phyloP scores from a whole-genome alignment of 2,329 filamentous ascomycete species.

The Cercospora janseana region DNA sequence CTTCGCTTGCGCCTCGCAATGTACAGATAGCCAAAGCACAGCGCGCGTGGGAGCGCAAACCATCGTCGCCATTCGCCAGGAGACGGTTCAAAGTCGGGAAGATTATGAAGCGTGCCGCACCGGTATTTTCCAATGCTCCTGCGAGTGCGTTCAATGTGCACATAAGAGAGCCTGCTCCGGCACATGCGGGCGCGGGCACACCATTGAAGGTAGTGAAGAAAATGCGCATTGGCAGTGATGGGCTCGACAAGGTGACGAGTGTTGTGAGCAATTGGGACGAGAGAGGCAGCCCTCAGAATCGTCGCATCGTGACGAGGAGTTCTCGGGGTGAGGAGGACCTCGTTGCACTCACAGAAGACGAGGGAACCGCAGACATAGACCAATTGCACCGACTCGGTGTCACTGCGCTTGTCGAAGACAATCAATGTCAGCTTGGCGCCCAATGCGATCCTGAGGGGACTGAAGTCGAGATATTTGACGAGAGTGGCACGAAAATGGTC shows the following conservation, averaged over 20 bases:
- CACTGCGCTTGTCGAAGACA: slow-evolving; percentile 3
- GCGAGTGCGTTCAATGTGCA: slow-evolving; percentile 15
- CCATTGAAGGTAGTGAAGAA: slow-evolving; percentile 48
- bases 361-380: slow-evolving; percentile 10
- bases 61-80: slow-evolving; percentile 44
- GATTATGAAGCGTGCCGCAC: slow-evolving; percentile 46
- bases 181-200: slow-evolving; percentile 26
- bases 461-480: slow-evolving; percentile 31
- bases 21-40: slow-evolving; percentile 45
- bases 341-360: slow-evolving; percentile 28
- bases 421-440: neutral
- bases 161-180: slow-evolving; percentile 1
- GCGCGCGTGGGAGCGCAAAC: slow-evolving; percentile 51
- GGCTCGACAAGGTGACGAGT: slow-evolving; percentile 17
- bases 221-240: slow-evolving; percentile 36
- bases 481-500: slow-evolving; percentile 26
- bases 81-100: slow-evolving; percentile 37
- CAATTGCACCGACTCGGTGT: slow-evolving; percentile 5
- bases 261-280: slow-evolving; percentile 33
- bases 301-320: slow-evolving; percentile 36
- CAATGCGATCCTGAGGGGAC: slow-evolving; percentile 23
- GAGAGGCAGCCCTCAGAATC: slow-evolving; percentile 28
- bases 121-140: slow-evolving; percentile 4
- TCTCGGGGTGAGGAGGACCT: slow-evolving; percentile 21
- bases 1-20: slow-evolving; percentile 42